Percentiles rank a stretch among this genome's conserved stretches.
Conservation (phyloP, 164 flowering plant species). For the Kingdonia uniflora region DNA sequence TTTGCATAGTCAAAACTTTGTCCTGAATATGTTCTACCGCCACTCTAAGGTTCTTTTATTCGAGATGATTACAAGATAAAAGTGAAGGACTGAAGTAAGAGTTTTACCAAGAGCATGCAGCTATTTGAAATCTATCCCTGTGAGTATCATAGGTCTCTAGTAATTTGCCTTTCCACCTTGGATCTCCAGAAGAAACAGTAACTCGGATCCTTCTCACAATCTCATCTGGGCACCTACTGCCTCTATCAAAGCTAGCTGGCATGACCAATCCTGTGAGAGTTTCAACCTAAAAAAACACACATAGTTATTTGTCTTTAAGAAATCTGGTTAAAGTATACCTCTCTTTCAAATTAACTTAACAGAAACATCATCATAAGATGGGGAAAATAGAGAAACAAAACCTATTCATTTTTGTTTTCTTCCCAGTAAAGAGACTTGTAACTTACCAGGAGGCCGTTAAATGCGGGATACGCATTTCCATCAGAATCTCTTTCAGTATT, state of each 20-base stretch:
- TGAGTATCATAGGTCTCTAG: constrained; percentile 76
- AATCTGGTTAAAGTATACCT: background rate
- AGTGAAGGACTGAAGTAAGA: background rate
- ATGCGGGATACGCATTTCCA: constrained; percentile 53
- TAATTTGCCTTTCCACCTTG: constrained; percentile 56
- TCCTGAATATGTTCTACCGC: no score
- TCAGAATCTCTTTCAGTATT: constrained; percentile 67
- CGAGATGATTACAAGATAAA: background rate
- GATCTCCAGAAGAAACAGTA: constrained; percentile 43
- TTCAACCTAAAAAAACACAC: constrained; percentile 41
- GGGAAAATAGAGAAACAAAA: no score
- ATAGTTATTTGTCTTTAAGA: background rate
- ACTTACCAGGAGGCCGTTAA: constrained; percentile 71
- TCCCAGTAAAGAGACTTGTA: background rate
- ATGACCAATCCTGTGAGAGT: constrained; percentile 44
- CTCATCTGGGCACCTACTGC: constrained; percentile 86
- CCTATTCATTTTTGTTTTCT: no score
- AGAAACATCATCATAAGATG: no score
- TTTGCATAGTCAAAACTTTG: no score
- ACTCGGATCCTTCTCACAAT: constrained; percentile 70
- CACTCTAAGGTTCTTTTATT: background rate
- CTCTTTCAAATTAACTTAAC: no score
- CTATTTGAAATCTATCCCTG: constrained; percentile 48
- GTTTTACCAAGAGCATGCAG: constrained; percentile 69
- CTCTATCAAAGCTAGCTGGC: constrained; percentile 67